Base-by-base conservation (phyloP, 768 basidiomycete genomes). In the Cystofilobasidium bisporidii region DNA sequence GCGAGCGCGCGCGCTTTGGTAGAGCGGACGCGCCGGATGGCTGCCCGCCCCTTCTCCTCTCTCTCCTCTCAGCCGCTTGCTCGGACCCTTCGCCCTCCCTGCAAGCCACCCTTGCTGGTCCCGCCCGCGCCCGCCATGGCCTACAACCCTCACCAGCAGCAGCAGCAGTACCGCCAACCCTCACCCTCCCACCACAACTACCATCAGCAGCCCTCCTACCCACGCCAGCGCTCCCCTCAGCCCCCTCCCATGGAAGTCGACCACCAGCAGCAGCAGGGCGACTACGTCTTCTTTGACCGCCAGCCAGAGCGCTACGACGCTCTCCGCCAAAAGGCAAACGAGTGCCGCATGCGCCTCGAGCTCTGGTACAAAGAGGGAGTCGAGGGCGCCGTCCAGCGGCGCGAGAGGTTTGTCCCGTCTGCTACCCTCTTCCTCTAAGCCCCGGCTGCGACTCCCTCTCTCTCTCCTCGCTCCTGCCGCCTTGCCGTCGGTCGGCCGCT, bases 321-420 rank as follows among this genome's bases (percentile, higher is more conserved):
- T 69, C 86, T 89, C 20, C 77, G 86, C 71, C 86, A 90, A 53
- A 86, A 87, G 71, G 89, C 90, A 18, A 93, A 91, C 77, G 84
- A 84, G 47, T 93, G 93, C 2, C 92, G 96, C 77, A 81, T 97
- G 79, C 96, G 94, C 78, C 82, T 98, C 62, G 96, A 98, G 79
- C 87, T 93, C 75, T 96, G 86, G 76, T 99, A 97, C 79, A 96
- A 97, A 77, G 86, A 96, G 47, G 90, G 90, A 0, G 96, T 99
- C 48, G 92, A 97, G 76, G 84, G 88, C 55, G 94, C 94, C 17
- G 89, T 99, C 56, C 92, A 93, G 74, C 81, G 96, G 62, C 97
- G 97, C 76, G 83, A 86, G 63, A 84, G 94, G 92, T 92, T 59
- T 65, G 78, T 69, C 75, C 6, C 1, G 38, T 60, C 24, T 38